Percentiles rank a stretch among this genome's conserved stretches.
These are phyloP conservation scores for Saccharomycodes ludwigii DNA, from an alignment of 805 yeast genomes.

Conservation along the genomic window DNA sequence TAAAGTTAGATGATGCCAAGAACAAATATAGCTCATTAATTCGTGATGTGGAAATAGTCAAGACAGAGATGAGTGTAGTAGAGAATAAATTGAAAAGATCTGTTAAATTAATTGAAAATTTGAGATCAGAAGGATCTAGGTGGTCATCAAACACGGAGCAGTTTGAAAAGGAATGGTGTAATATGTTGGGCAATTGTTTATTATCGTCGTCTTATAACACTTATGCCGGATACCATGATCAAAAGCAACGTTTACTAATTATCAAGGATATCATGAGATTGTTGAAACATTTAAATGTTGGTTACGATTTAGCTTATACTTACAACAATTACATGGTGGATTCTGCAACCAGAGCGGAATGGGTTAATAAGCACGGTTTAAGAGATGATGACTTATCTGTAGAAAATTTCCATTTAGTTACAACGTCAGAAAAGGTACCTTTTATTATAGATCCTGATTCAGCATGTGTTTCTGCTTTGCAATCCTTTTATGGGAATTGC, in stretches of 20 bases:
- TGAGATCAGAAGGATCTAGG: conserved; percentile 55
- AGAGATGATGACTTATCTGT: conserved; percentile 46
- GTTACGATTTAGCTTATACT: conserved; percentile 25
- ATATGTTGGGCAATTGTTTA: conserved; percentile 52
- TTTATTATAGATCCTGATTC: conserved; percentile 66
- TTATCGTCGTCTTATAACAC: conserved; percentile 49
- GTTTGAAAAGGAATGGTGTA: conserved; percentile 33
- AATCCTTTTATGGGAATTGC: conserved; percentile 19
- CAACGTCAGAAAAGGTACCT: conserved; percentile 30
- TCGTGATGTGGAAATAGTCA: conserved; percentile 65
- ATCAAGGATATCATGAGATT: conserved; percentile 25
- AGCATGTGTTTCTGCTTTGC: conserved; percentile 30
- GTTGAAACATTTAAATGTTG: conserved; percentile 27
- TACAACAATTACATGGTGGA: conserved; percentile 28
- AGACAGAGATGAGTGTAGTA: conserved; percentile 54
- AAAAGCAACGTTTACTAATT: conserved; percentile 29
- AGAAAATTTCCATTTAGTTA: conserved; percentile 51
- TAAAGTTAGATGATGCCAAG: conserved; percentile 56
- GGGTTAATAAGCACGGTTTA: conserved; percentile 45
- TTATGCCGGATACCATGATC: conserved; percentile 50
- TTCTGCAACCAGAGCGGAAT: conserved; percentile 29
- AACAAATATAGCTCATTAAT: conserved; percentile 59
- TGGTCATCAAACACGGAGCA: conserved; percentile 54
- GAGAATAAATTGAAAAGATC: conserved; percentile 52
- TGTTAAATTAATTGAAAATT: conserved; percentile 42